Conservation (phyloP, 164 flowering plant species). For the Chloranthus sessilifolius region DNA sequence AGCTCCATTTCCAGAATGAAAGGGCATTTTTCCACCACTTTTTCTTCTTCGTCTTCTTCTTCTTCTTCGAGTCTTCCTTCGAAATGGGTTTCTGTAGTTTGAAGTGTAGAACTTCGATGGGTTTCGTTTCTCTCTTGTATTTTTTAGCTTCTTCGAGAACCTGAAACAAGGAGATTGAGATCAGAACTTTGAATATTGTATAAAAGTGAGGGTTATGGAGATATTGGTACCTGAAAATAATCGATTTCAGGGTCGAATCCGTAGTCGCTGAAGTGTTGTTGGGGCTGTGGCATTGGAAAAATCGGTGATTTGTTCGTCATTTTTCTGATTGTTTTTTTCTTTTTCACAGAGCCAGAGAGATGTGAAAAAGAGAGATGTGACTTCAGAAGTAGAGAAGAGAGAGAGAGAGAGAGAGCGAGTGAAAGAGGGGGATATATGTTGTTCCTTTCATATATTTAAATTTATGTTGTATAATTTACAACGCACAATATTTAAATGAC, state of each 20-base stretch:
- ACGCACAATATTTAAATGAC: too few species aligned
- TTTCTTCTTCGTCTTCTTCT: constrained; percentile 41
- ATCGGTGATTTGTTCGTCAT: constrained; percentile 35
- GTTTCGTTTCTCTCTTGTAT: constrained; percentile 46
- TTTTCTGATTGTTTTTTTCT: background rate
- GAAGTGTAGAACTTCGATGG: constrained; percentile 60
- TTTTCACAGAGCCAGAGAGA: background rate
- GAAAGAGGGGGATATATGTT: too few species aligned
- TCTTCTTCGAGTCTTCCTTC: constrained; percentile 37
- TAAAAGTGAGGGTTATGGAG: background rate
- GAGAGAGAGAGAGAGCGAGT: background rate
- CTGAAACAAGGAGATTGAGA: too few species aligned
- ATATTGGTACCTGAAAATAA: constrained; percentile 57
- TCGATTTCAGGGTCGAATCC: constrained; percentile 90
- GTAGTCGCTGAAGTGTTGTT: constrained; percentile 86
- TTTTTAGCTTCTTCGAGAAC: constrained; percentile 72
- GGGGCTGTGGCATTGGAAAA: constrained; percentile 53
- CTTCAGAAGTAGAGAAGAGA: background rate
- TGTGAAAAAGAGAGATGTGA: background rate
- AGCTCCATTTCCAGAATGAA: constrained; percentile 52
- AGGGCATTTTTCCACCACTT: constrained; percentile 79
- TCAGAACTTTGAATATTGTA: too few species aligned
- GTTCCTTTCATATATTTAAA: too few species aligned
- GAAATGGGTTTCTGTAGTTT: constrained; percentile 82
- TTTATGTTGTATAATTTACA: too few species aligned